Base-by-base conservation (phyloP, 805 yeast species). In the Candida maris region DNA sequence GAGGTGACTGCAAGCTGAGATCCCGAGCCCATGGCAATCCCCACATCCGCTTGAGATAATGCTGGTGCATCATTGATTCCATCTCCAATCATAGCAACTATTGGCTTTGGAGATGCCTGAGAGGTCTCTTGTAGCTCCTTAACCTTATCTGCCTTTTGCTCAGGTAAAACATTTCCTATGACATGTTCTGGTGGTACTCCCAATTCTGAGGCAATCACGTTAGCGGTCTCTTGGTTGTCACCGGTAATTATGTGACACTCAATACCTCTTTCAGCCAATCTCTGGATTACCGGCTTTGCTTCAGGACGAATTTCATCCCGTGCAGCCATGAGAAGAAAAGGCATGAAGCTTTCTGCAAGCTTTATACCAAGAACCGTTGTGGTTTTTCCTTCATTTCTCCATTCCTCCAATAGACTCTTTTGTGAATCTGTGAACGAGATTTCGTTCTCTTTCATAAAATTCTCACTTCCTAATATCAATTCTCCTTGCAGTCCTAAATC, bases 11-110 rank as follows among this genome's bases (percentile, higher is more conserved):
- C 89, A 32, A 84, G 63, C 46, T 85, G 93, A 1, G 88, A 77
- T 0, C 91, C 91, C 0, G 81, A 71, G 0, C 88, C 83, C 42
- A 84, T 65, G 0, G 93, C 88, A 30, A 84, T 70, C 3, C 93
- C 93, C 15, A 85, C 79, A 59, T 82, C 86, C 1, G 93, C 86
- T 1, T 73, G 64, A 3, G 87, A 73, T 34, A 85, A 62, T 0
- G 93, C 86, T 1, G 91, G 91, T 0, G 93, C 87, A 57, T 85
- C 93, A 54, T 84, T 85, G 22, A 84, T 77, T 15, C 93, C 93
- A 50, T 84, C 93, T 7, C 93, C 93, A 6, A 84, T 80, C 89
- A 84, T 82, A 0, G 86, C 88, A 3, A 79, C 81, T 16, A 73
- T 50, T 28, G 56, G 49, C 14, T 41, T 45, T 5, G 34, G 29